Conservation (phyloP, 352 stramenopile genomes). For the Globisporangium spinosum region DNA sequence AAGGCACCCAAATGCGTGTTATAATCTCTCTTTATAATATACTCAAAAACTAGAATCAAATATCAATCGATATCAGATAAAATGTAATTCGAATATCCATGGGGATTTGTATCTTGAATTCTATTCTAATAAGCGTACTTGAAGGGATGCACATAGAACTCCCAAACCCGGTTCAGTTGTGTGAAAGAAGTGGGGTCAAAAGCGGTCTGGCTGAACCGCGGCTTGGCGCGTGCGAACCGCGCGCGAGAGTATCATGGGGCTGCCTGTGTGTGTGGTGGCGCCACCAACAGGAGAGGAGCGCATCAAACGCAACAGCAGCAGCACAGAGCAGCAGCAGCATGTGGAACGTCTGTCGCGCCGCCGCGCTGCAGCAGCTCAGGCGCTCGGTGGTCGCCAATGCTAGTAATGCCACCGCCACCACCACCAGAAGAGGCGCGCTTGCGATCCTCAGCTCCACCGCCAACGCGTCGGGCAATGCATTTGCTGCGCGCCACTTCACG, state of each 20-base stretch:
- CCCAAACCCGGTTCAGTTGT: background rate
- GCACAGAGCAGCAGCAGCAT: constrained; percentile 22
- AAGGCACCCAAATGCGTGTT: background rate
- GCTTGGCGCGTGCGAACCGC: background rate
- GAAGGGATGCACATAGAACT: too few species aligned
- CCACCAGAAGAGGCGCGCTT: background rate
- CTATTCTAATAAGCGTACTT: background rate
- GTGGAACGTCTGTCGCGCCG: constrained; percentile 54
- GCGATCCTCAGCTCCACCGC: background rate
- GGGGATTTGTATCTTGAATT: background rate
- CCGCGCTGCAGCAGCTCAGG: constrained; percentile 41
- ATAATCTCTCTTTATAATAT: background rate
- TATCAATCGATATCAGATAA: background rate
- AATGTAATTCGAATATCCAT: background rate
- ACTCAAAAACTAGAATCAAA: background rate
- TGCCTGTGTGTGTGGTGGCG: constrained; percentile 3
- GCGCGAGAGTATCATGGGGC: background rate
- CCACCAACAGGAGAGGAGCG: background rate
- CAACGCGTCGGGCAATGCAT: background rate
- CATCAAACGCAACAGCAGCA: constrained; percentile 13
- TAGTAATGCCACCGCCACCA: constrained; percentile 7
- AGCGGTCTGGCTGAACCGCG: background rate
- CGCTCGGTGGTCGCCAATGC: constrained; percentile 19
- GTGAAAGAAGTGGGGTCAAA: background rate
- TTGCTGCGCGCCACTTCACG: constrained; percentile 25